Evolutionary conservation across 805 yeast genomes (phyloP).

Genomic region (Vanderwaltozyma yarrowii): DNA sequence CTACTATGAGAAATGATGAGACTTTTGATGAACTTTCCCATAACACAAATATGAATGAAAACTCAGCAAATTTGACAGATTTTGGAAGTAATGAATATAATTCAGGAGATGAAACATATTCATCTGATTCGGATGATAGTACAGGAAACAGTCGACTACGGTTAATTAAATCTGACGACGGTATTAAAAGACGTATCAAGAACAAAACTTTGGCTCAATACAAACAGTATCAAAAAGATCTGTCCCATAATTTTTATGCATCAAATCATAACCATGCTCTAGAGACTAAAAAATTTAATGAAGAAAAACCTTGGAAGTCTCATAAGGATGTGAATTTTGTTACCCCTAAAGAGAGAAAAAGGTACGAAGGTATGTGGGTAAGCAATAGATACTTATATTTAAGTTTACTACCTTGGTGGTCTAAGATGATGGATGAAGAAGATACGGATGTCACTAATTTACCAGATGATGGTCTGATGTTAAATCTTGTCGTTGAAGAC

Average conservation of each 20-base stretch:
- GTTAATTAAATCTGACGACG: background rate
- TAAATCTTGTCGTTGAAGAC: conserved; percentile 49
- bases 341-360: conserved; percentile 57
- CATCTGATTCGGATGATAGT: background rate
- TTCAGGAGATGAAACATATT: background rate
- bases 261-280: background rate
- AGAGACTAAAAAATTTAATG: conserved; percentile 44
- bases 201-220: background rate
- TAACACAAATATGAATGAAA: background rate
- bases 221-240: background rate
- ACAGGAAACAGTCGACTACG: background rate
- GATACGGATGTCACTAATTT: conserved; percentile 4
- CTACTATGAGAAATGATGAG: conserved; percentile 15
- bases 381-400: conserved; percentile 66
- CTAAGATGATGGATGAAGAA: conserved; percentile 6
- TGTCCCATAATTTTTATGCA: background rate
- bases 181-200: background rate
- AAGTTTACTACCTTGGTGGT: conserved; percentile 26
- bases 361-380: conserved; percentile 92
- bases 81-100: background rate
- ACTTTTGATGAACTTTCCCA: too few relatives aligned
- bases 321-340: conserved; percentile 47
- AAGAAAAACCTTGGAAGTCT: conserved; percentile 88
- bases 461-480: conserved; percentile 25
- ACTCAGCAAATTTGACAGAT: background rate